Conservation (phyloP, 208 protist genomes). For the Naegleria gruberi region DNA sequence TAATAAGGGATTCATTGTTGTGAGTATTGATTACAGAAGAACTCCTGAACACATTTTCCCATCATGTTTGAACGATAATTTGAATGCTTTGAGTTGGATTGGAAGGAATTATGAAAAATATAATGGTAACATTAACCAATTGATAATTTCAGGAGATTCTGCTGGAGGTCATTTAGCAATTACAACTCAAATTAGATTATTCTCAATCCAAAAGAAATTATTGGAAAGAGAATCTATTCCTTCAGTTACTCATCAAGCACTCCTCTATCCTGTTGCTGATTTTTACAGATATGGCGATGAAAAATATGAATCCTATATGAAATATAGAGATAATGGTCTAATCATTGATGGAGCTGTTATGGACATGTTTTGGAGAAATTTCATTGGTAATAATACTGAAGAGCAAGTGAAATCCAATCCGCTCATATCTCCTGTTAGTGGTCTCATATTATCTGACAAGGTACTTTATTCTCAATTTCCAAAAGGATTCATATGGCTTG, state of each 20-base stretch:
- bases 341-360: background rate
- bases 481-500: background rate
- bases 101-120: background rate
- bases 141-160: background rate
- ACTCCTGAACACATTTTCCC: background rate
- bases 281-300: background rate
- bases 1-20: background rate
- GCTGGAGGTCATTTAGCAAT: background rate
- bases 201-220: background rate
- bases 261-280: background rate
- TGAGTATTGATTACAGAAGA: background rate
- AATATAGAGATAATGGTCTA: background rate
- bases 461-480: background rate
- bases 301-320: background rate
- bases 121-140: background rate
- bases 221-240: background rate
- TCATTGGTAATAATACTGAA: background rate
- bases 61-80: background rate
- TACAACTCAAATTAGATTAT: background rate
- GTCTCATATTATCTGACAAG: no score
- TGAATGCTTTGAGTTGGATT: background rate
- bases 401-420: no score
- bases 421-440: no score
- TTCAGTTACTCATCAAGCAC: background rate
- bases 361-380: background rate